Conservation (phyloP, 345 rosid genomes). For the Eucalyptus rudis region DNA sequence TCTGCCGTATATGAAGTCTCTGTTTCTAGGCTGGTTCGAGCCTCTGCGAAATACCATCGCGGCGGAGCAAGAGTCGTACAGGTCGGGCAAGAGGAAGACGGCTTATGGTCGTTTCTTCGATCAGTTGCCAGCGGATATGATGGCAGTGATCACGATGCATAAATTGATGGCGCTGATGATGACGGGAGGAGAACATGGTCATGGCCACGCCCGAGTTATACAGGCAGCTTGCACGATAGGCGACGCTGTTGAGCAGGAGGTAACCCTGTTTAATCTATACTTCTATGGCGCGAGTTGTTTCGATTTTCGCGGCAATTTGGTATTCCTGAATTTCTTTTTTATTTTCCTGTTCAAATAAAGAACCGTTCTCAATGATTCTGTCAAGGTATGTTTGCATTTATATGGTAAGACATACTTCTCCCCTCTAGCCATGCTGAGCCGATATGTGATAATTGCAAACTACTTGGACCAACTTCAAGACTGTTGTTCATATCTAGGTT, state of each 20-base stretch:
- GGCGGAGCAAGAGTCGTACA: conserved; percentile 57
- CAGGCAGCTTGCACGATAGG: conserved; percentile 69
- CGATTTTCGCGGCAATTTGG: not conserved
- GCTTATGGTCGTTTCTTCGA: conserved; percentile 40
- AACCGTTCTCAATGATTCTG: not conserved
- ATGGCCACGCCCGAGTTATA: conserved; percentile 33
- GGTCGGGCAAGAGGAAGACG: conserved; percentile 35
- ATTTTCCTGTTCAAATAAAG: not conserved
- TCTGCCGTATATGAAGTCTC: conserved; percentile 77
- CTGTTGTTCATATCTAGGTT: not conserved
- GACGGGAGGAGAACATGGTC: conserved; percentile 72
- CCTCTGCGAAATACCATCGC: conserved; percentile 63
- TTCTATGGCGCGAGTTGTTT: not conserved
- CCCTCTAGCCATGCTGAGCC: not conserved
- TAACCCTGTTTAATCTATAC: conserved; percentile 1
- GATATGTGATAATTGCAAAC: not conserved
- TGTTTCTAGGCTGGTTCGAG: conserved; percentile 98
- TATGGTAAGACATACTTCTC: not conserved
- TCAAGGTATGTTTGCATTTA: not conserved
- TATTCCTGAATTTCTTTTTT: not conserved
- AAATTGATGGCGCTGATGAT: conserved; percentile 64
- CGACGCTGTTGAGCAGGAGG: conserved; percentile 97
- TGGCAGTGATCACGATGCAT: conserved; percentile 93
- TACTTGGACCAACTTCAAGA: not conserved
- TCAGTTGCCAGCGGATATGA: conserved; percentile 86